These are phyloP conservation scores for Phalaenopsis aphrodite DNA, from an alignment of 106 monocot species.

Conservation along the genomic window DNA sequence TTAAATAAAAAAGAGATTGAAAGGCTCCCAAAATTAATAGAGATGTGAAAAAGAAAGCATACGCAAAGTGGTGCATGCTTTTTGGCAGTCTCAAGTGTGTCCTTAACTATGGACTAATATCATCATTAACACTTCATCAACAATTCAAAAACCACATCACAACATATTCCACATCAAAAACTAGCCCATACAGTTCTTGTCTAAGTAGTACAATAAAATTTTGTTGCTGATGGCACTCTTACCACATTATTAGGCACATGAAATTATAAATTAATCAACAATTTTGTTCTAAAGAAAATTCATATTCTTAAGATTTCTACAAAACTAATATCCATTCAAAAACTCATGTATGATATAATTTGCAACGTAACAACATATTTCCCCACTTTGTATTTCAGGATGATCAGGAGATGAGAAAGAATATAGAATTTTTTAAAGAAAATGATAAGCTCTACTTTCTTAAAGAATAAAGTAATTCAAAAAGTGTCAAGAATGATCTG, in stretches of 20 bases:
- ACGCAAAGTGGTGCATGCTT: background rate
- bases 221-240: background rate
- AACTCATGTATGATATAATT: background rate
- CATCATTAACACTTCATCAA: background rate
- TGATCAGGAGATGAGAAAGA: background rate
- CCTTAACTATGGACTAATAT: background rate
- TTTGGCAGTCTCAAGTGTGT: slow-evolving; percentile 1
- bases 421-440: background rate
- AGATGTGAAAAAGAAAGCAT: background rate
- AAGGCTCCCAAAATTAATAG: background rate
- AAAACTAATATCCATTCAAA: too few species aligned
- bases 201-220: background rate
- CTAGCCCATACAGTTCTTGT: background rate
- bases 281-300: background rate
- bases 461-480: background rate
- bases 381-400: background rate
- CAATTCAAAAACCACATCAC: background rate
- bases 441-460: background rate
- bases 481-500: background rate
- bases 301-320: background rate
- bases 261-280: background rate
- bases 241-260: background rate
- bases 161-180: background rate
- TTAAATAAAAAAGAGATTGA: background rate
- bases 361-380: background rate